phyloP scores from a whole-genome alignment of 495 filamentous ascomycete genomes.

The Massariosphaeria phaeospora region DNA sequence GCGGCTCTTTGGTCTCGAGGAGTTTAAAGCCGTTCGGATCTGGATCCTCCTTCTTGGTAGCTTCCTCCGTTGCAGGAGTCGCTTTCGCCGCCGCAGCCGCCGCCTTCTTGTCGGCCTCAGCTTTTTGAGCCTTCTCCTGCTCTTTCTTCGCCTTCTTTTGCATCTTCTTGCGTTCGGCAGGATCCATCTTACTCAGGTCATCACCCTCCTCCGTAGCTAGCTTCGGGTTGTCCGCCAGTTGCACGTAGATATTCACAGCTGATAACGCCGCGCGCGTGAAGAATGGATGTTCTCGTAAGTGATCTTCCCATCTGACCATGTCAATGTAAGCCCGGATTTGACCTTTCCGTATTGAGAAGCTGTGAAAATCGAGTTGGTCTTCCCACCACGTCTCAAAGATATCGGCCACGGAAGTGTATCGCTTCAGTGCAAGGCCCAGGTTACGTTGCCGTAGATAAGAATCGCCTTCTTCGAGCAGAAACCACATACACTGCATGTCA shows the following conservation, averaged over 20 bases:
- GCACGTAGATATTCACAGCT: slow-evolving; percentile 73
- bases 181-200: slow-evolving; percentile 52
- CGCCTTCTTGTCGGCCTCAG: slow-evolving; percentile 74
- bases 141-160: slow-evolving; percentile 94
- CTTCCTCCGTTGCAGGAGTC: slow-evolving; percentile 46
- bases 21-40: slow-evolving; percentile 80
- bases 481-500: slow-evolving; percentile 99
- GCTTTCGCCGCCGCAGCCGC: slow-evolving; percentile 52
- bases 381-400: slow-evolving; percentile 98
- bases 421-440: slow-evolving; percentile 81
- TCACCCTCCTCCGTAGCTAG: slow-evolving; percentile 54
- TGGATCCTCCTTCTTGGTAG: slow-evolving; percentile 76
- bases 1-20: slow-evolving; percentile 70
- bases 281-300: slow-evolving; percentile 84
- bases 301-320: slow-evolving; percentile 95
- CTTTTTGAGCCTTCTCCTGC: slow-evolving; percentile 74
- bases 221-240: slow-evolving; percentile 70
- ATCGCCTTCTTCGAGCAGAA: slow-evolving; percentile 89
- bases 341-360: slow-evolving; percentile 90
- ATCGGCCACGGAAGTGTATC: slow-evolving; percentile 77
- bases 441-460: slow-evolving; percentile 79
- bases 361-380: slow-evolving; percentile 98
- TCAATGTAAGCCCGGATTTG: slow-evolving; percentile 93
- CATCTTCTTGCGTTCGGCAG: slow-evolving; percentile 81
- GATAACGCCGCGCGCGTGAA: slow-evolving; percentile 80